phyloP scores from a whole-genome alignment of 352 stramenopile species.

The Globisporangium perplexum region DNA sequence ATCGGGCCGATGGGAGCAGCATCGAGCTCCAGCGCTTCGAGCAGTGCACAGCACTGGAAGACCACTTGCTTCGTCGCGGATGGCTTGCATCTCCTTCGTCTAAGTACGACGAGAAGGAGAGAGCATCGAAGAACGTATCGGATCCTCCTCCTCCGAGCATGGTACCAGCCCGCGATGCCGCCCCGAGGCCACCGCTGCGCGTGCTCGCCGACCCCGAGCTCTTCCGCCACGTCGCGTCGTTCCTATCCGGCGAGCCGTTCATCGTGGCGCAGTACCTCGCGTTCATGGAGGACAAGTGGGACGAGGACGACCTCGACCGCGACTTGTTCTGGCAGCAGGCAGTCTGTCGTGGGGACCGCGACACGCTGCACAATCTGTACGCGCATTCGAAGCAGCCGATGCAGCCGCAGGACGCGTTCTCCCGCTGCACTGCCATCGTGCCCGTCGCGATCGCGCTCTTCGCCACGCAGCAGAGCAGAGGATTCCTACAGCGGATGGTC shows the following conservation, averaged over 20 bases:
- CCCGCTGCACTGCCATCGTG: neutral
- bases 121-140: neutral
- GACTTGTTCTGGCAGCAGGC: neutral
- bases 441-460: neutral
- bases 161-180: neutral
- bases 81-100: neutral
- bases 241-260: neutral
- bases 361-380: neutral
- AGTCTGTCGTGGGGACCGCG: neutral
- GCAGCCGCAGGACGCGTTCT: neutral
- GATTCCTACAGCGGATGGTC: neutral
- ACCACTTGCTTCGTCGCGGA: no score
- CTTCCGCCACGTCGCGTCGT: neutral
- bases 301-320: neutral
- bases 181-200: neutral
- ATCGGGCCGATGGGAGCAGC: no score
- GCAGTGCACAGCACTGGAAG: no score
- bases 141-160: neutral
- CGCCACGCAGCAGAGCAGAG: neutral
- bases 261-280: neutral
- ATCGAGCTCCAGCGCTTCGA: no score
- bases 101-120: neutral
- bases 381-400: neutral
- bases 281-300: neutral
- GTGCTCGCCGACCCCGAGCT: neutral